Conservation (phyloP, 495 filamentous ascomycete species). For the Paragyromitra xinjiangensis region DNA sequence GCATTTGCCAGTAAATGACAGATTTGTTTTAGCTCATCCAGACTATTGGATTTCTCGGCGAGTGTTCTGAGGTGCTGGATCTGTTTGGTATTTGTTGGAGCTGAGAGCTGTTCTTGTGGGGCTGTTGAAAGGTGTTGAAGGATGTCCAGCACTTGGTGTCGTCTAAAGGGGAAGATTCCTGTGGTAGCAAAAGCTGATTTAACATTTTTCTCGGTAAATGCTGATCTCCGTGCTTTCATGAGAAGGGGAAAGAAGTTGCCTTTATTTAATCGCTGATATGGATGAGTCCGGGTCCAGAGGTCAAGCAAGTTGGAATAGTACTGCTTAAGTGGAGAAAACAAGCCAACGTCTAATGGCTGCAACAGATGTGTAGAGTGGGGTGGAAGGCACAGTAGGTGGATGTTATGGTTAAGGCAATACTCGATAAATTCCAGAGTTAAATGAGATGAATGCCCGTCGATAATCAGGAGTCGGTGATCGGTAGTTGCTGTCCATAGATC, state of each 20-base stretch:
- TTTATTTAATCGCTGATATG: conserved; percentile 8
- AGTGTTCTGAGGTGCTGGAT: background rate
- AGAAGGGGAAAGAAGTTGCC: background rate
- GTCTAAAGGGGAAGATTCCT: background rate
- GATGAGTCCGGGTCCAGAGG: conserved; percentile 2
- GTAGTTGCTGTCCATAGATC: background rate
- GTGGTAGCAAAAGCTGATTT: background rate
- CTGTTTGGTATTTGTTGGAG: background rate
- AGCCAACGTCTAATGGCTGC: background rate
- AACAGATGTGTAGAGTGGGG: conserved; percentile 4
- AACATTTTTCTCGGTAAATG: conserved; percentile 33
- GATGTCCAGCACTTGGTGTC: background rate
- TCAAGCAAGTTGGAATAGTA: conserved; percentile 34
- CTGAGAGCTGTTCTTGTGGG: background rate
- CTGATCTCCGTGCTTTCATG: background rate
- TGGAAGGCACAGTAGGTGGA: conserved; percentile 25
- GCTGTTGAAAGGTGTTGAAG: background rate
- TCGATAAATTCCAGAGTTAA: conserved; percentile 7
- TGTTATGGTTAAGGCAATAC: conserved; percentile 18
- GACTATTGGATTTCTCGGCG: background rate
- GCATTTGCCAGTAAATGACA: background rate
- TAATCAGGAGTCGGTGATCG: conserved; percentile 17
- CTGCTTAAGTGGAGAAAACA: conserved; percentile 10
- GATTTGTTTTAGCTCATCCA: background rate
- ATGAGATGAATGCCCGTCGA: conserved; percentile 31